phyloP scores from a whole-genome alignment of 768 basidiomycete genomes.

The Pisolithus albus region DNA sequence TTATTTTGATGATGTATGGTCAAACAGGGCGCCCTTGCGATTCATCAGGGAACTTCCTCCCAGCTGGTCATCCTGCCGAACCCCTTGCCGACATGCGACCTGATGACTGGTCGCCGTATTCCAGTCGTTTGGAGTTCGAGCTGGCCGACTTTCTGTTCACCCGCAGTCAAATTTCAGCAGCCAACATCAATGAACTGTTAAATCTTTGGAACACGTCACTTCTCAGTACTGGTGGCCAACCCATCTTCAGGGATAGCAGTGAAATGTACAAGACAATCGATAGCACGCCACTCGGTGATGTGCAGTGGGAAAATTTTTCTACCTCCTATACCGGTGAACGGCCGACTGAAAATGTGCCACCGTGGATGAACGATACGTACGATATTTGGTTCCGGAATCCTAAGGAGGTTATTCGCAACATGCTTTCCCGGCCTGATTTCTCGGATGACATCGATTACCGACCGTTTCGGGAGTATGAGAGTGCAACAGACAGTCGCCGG shows the following conservation, averaged over 20 bases:
- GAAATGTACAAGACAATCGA: slow-evolving; percentile 24
- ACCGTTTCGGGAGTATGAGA: slow-evolving; percentile 8
- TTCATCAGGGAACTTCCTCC: slow-evolving; percentile 3
- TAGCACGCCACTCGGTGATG: slow-evolving; percentile 17
- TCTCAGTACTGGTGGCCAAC: not conserved
- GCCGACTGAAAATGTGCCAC: slow-evolving; percentile 9
- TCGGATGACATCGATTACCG: slow-evolving; percentile 13
- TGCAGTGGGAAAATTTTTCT: slow-evolving; percentile 22
- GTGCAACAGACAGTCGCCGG: not conserved
- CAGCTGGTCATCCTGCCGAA: slow-evolving; percentile 1
- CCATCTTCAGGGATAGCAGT: slow-evolving; percentile 15
- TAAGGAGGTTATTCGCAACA: slow-evolving; percentile 8
- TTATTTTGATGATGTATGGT: not conserved
- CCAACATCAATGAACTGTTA: slow-evolving; percentile 20
- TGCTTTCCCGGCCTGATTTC: slow-evolving; percentile 19
- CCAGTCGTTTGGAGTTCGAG: not conserved
- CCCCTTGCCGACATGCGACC: not conserved
- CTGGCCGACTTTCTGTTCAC: slow-evolving; percentile 2
- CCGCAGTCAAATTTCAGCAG: slow-evolving; percentile 16
- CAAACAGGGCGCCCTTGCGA: slow-evolving; percentile 1
- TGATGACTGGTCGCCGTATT: slow-evolving; percentile 1
- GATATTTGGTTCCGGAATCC: slow-evolving; percentile 24
- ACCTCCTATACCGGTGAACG: slow-evolving; percentile 11
- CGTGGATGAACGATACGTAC: slow-evolving; percentile 22
- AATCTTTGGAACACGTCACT: slow-evolving; percentile 17